Evolutionary conservation across 1,284 basidiomycete species (phyloP).

Genomic region (Sanguinoderma infundibulare): DNA sequence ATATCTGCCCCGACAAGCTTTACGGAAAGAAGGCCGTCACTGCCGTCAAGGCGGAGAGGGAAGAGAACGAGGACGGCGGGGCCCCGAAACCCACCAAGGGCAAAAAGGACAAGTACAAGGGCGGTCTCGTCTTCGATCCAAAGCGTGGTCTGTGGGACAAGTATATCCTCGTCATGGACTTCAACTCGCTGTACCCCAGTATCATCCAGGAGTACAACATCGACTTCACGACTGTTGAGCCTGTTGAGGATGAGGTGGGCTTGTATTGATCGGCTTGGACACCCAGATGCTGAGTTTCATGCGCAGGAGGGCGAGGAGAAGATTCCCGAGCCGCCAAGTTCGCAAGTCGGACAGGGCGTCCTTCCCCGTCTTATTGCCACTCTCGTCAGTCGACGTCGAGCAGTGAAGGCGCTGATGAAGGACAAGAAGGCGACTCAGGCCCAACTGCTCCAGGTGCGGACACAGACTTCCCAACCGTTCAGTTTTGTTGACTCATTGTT

Average conservation of each 20-base stretch:
- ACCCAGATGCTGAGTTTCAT: constrained; percentile 13
- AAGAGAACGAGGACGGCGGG: constrained; percentile 63
- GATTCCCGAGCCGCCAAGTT: constrained; percentile 87
- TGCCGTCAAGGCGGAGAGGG: constrained; percentile 60
- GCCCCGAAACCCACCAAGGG: constrained; percentile 59
- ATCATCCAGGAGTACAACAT: constrained; percentile 99
- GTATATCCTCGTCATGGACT: constrained; percentile 99
- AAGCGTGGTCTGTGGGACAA: constrained; percentile 97
- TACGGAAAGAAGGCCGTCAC: constrained; percentile 76
- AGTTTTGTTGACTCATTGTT: neutral
- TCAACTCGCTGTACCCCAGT: constrained; percentile 98
- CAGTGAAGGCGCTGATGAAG: constrained; percentile 97
- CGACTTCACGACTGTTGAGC: constrained; percentile 96
- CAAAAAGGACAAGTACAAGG: constrained; percentile 97
- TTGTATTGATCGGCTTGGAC: neutral
- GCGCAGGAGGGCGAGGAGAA: constrained; percentile 78
- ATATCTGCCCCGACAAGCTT: constrained; percentile 94
- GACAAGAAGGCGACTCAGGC: constrained; percentile 78
- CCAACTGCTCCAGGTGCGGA: constrained; percentile 81
- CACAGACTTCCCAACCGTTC: neutral
- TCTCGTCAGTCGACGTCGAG: constrained; percentile 86
- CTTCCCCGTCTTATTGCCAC: constrained; percentile 96
- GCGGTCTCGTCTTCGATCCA: constrained; percentile 97
- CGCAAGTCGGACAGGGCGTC: constrained; percentile 82
- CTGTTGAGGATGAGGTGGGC: constrained; percentile 60